Evolutionary conservation across 2,329 filamentous ascomycete genomes (phyloP).

Genomic region (Colletotrichum spaethianum): DNA sequence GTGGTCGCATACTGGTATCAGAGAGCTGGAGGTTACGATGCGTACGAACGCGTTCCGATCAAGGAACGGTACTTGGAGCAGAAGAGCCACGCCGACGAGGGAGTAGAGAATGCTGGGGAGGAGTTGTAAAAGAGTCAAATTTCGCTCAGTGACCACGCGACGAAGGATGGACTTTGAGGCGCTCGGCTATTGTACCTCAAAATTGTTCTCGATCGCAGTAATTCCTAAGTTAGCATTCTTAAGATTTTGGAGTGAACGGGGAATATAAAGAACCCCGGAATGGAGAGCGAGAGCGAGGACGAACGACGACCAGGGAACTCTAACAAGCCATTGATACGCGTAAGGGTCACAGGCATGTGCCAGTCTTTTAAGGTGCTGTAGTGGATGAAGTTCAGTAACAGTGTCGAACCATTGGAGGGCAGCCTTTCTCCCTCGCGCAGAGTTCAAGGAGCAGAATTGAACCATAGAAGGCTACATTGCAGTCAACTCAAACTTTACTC

Average conservation of each 20-base stretch:
- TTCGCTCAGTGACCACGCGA: background rate
- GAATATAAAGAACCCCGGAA: background rate
- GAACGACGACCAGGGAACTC: background rate
- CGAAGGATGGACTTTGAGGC: conserved; percentile 3
- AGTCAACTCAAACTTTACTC: background rate
- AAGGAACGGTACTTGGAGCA: conserved; percentile 22
- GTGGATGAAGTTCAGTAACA: background rate
- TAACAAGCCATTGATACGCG: background rate
- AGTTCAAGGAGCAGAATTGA: background rate
- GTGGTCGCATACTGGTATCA: conserved; percentile 40
- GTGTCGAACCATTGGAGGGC: no score
- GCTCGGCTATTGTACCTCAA: no score
- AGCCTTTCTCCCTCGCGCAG: no score
- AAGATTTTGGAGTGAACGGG: conserved; percentile 6
- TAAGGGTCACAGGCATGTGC: no score
- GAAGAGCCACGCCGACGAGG: background rate
- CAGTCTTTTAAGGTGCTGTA: no score
- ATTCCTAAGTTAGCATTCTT: background rate
- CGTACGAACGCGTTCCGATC: conserved; percentile 20
- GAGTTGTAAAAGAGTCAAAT: background rate
- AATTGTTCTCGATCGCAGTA: background rate
- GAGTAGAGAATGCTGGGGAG: background rate
- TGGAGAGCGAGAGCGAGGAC: no score
- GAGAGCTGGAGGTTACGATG: conserved; percentile 13
- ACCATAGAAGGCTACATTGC: background rate